Percentiles rank a stretch among this genome's conserved stretches.
Evolutionary conservation across 2,329 filamentous ascomycete species (phyloP).

Genomic region (Claviceps digitariae): DNA sequence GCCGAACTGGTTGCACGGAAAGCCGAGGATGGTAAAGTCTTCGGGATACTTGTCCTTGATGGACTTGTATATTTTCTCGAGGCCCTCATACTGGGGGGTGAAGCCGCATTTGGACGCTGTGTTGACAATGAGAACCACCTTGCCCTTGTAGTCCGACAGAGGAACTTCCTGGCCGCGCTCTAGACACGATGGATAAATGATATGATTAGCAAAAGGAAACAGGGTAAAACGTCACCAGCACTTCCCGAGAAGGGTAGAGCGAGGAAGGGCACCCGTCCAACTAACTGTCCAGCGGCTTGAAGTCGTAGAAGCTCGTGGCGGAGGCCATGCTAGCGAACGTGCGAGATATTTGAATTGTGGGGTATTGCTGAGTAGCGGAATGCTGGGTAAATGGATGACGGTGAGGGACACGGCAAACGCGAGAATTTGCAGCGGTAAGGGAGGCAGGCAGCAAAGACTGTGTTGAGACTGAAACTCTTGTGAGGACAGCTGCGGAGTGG

Average conservation of each 20-base stretch:
- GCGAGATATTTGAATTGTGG: conserved; percentile 1
- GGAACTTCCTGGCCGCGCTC: conserved; percentile 53
- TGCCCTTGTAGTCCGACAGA: conserved; percentile 64
- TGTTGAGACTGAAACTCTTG: conserved; percentile 5
- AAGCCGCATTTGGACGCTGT: conserved; percentile 98
- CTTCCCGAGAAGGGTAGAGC: not conserved
- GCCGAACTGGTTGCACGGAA: conserved; percentile 98
- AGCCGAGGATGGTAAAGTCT: conserved; percentile 79
- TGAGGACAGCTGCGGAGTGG: not conserved
- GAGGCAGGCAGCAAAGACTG: not conserved
- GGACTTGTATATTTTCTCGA: conserved; percentile 80
- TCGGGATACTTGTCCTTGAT: conserved; percentile 55
- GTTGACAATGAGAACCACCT: conserved; percentile 93
- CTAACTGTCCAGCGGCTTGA: conserved; percentile 67
- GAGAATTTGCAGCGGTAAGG: not conserved
- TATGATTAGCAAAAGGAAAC: conserved; percentile 7
- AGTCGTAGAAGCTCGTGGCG: conserved; percentile 56
- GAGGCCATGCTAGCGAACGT: conserved; percentile 22
- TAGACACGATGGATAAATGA: conserved; percentile 6
- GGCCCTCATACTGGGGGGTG: conserved; percentile 84
- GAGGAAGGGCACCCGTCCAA: not conserved
- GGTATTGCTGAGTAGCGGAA: not conserved
- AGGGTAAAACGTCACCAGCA: not conserved
- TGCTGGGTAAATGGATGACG: not conserved
- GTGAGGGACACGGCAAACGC: not conserved